Evolutionary conservation across 495 filamentous ascomycete species (phyloP).

Genomic region (Podospora comata): DNA sequence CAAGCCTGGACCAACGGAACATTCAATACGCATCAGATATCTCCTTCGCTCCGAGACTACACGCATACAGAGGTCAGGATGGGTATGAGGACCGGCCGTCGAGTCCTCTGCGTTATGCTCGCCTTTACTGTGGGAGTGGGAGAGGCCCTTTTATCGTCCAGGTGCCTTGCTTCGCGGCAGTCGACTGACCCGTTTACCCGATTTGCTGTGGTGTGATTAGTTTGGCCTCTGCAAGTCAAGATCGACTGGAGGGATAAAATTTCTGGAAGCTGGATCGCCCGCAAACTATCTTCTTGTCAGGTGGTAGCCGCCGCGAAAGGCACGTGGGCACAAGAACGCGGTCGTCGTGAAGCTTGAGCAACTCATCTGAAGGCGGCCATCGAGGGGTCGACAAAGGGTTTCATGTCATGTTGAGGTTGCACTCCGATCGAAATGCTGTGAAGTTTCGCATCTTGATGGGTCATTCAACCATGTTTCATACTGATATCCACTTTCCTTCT

Average conservation of each 20-base stretch:
- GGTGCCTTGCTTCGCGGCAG: too few relatives aligned
- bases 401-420: conserved; percentile 14
- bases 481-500: conserved; percentile 17
- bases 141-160: neutral
- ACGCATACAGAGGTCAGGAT: conserved; percentile 10
- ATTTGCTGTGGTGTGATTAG: neutral
- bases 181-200: too few relatives aligned
- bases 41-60: conserved; percentile 15
- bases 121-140: neutral
- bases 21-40: conserved; percentile 8
- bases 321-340: conserved; percentile 1
- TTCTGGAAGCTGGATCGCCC: conserved; percentile 2
- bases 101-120: neutral
- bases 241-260: neutral
- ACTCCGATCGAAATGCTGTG: conserved; percentile 14
- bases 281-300: neutral
- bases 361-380: conserved; percentile 10
- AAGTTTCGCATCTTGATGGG: conserved; percentile 19
- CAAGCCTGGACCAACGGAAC: conserved; percentile 35
- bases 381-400: conserved; percentile 8
- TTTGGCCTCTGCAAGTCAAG: neutral
- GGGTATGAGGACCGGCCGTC: neutral
- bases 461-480: conserved; percentile 21
- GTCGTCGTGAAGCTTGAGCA: neutral
- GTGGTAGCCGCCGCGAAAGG: conserved; percentile 4